Conservation (phyloP, 805 yeast genomes). For the Geotrichum ghanense region DNA sequence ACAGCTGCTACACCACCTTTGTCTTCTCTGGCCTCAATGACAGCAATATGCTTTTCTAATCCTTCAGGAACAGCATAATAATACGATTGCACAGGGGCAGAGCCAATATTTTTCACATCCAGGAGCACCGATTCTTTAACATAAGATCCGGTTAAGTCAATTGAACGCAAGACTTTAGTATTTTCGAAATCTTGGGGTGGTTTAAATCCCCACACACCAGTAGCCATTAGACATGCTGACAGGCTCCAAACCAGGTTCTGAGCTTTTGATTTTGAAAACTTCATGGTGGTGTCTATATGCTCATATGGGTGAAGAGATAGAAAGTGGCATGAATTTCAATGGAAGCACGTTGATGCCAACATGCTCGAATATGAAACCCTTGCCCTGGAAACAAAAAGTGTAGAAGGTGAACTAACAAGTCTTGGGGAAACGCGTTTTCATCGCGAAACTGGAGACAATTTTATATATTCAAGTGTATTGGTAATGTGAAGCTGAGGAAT, state of each 20-base stretch:
- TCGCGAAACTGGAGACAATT: no score
- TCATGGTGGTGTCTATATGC: not conserved
- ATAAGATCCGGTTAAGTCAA: conserved; percentile 60
- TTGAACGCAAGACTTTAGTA: conserved; percentile 37
- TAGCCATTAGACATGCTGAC: not conserved
- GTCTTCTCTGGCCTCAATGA: conserved; percentile 31
- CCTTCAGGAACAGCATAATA: conserved; percentile 45
- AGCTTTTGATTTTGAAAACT: not conserved
- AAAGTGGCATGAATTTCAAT: no score
- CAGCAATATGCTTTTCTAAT: conserved; percentile 31
- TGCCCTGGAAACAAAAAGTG: not conserved
- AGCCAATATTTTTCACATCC: conserved; percentile 46
- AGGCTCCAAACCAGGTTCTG: not conserved
- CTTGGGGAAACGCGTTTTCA: no score
- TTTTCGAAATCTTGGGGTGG: conserved; percentile 39
- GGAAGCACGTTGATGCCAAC: not conserved
- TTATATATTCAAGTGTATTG: no score
- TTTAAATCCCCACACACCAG: not conserved
- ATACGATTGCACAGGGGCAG: conserved; percentile 44
- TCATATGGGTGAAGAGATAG: not conserved
- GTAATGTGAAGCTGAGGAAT: no score
- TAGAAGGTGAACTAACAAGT: no score
- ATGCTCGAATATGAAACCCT: not conserved
- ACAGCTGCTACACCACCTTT: conserved; percentile 16
- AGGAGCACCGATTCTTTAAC: conserved; percentile 49